Percentiles rank a stretch among this genome's conserved stretches.
Conservation (phyloP, 2,329 filamentous ascomycete species). For the Fusarium pseudoanthophilum region DNA sequence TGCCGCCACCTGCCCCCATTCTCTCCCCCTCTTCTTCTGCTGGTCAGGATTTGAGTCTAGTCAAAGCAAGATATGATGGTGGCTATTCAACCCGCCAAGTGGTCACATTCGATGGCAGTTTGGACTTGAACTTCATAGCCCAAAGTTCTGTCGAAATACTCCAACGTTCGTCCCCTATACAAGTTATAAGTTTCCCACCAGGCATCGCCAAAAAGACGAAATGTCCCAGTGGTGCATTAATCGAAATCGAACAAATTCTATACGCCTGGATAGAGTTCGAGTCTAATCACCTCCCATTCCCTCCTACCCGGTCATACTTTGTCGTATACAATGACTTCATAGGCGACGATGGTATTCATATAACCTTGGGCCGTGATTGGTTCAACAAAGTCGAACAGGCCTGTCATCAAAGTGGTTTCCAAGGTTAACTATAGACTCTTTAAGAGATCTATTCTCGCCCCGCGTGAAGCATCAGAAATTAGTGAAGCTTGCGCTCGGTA, state of each 20-base stretch:
- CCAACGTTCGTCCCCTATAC: background rate
- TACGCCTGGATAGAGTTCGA: background rate
- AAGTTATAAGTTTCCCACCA: background rate
- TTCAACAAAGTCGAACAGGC: background rate
- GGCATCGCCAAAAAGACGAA: background rate
- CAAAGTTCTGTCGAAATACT: background rate
- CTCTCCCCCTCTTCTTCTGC: background rate
- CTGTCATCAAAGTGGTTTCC: background rate
- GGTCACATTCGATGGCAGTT: background rate
- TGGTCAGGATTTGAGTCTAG: background rate
- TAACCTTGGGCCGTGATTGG: background rate
- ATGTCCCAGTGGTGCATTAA: background rate
- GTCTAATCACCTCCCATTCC: background rate
- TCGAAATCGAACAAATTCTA: background rate
- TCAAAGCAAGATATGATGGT: background rate
- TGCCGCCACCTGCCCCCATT: background rate
- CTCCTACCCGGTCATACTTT: background rate
- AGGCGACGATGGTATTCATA: background rate
- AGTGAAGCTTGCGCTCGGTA: background rate
- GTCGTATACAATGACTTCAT: background rate
- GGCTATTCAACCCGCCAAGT: background rate
- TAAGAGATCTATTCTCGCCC: background rate
- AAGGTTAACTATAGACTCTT: background rate
- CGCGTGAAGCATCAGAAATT: background rate
- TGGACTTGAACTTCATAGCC: background rate